Conservation (phyloP, 306 rosid genomes). For the Sophora flavescens region DNA sequence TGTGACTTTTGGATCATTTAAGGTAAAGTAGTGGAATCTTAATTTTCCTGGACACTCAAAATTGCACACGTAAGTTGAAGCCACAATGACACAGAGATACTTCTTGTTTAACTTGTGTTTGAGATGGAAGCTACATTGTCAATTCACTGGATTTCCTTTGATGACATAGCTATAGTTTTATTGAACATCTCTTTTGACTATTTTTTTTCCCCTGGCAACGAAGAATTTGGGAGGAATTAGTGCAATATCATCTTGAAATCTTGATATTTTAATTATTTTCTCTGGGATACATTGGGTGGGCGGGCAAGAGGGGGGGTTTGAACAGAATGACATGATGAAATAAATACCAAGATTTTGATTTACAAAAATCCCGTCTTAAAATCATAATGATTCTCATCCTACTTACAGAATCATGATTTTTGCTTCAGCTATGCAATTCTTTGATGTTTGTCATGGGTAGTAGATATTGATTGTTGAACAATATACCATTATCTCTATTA, state of each 20-base stretch:
- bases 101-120: conserved; percentile 37
- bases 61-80: conserved; percentile 26
- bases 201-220: neutral
- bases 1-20: conserved; percentile 81
- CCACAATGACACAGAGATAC: conserved; percentile 5
- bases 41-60: conserved; percentile 34
- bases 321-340: conserved; percentile 19
- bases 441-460: conserved; percentile 15
- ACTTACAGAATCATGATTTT: conserved; percentile 31
- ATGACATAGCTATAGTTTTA: conserved; percentile 21
- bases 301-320: neutral
- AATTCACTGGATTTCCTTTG: conserved; percentile 25
- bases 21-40: conserved; percentile 60
- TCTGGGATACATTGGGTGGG: neutral
- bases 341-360: conserved; percentile 12
- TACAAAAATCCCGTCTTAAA: neutral
- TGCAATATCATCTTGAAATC: conserved; percentile 28
- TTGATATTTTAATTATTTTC: conserved; percentile 17
- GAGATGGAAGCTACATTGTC: conserved; percentile 28
- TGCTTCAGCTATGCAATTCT: conserved; percentile 17
- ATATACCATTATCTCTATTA: conserved; percentile 5
- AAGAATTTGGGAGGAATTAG: conserved; percentile 32
- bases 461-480: conserved; percentile 38
- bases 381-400: conserved; percentile 19
- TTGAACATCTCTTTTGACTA: conserved; percentile 6